phyloP scores from a whole-genome alignment of 495 filamentous ascomycete genomes.

The Parmelia sp. region DNA sequence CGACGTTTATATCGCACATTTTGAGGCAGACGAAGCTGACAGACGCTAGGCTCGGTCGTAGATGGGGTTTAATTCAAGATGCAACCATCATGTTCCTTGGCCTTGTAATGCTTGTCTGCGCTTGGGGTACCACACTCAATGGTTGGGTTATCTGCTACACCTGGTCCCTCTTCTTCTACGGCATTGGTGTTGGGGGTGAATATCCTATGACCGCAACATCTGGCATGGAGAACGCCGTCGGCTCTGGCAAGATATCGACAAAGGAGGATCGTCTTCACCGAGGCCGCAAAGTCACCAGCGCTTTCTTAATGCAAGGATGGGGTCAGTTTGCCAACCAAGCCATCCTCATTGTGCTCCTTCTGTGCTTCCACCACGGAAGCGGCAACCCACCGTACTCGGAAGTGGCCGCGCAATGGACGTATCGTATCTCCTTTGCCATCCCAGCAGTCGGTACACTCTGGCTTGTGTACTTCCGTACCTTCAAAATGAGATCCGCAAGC shows the following conservation, averaged over 20 bases:
- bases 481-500: conserved; percentile 72
- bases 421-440: conserved; percentile 76
- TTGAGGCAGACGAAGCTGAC: conserved; percentile 8
- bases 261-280: conserved; percentile 86
- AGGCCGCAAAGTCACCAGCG: conserved; percentile 83
- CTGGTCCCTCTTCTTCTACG: conserved; percentile 86
- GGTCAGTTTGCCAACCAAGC: conserved; percentile 89
- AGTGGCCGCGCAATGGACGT: conserved; percentile 71
- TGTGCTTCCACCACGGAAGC: conserved; percentile 70
- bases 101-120: conserved; percentile 76
- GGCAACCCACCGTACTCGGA: conserved; percentile 67
- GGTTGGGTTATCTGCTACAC: conserved; percentile 93
- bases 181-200: conserved; percentile 85
- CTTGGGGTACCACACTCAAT: conserved; percentile 75
- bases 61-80: conserved; percentile 90
- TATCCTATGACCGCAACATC: conserved; percentile 95
- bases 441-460: conserved; percentile 81
- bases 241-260: conserved; percentile 77
- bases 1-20: background rate
- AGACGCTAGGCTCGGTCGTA: conserved; percentile 61
- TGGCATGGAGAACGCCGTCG: conserved; percentile 85
- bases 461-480: conserved; percentile 84
- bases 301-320: conserved; percentile 97
- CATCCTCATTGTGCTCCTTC: conserved; percentile 69
- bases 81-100: conserved; percentile 88